Evolutionary conservation across 306 rosid species (phyloP).

Genomic region (Quercus alba): DNA sequence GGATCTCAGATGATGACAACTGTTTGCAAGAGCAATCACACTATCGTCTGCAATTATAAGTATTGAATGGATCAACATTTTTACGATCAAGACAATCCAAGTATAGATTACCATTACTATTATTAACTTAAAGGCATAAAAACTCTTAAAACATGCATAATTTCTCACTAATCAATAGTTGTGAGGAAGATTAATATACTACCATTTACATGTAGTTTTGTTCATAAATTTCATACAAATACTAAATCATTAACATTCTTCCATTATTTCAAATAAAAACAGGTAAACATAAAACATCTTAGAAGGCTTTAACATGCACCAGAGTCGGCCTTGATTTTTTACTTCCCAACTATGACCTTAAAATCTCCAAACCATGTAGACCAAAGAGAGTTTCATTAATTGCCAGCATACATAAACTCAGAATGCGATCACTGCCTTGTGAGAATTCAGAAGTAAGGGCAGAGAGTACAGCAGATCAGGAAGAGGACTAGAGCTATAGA

Average conservation of each 20-base stretch:
- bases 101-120: neutral
- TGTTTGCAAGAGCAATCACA: slow-evolving; percentile 83
- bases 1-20: slow-evolving; percentile 72
- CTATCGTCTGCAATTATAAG: slow-evolving; percentile 70
- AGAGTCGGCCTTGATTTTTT: neutral
- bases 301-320: neutral
- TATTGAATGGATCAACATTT: neutral
- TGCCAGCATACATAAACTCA: neutral
- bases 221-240: neutral
- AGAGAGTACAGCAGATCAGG: neutral
- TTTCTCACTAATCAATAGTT: neutral
- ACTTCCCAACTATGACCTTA: neutral
- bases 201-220: neutral
- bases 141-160: neutral
- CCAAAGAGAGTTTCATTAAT: neutral
- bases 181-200: neutral
- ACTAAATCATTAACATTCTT: neutral
- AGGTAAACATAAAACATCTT: no score
- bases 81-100: neutral
- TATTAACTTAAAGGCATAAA: neutral
- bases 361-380: neutral
- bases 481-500: neutral
- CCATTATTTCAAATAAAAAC: neutral
- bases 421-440: neutral
- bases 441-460: neutral